Conservation (phyloP, 1,284 basidiomycete species). For the Marasmius sp. region DNA sequence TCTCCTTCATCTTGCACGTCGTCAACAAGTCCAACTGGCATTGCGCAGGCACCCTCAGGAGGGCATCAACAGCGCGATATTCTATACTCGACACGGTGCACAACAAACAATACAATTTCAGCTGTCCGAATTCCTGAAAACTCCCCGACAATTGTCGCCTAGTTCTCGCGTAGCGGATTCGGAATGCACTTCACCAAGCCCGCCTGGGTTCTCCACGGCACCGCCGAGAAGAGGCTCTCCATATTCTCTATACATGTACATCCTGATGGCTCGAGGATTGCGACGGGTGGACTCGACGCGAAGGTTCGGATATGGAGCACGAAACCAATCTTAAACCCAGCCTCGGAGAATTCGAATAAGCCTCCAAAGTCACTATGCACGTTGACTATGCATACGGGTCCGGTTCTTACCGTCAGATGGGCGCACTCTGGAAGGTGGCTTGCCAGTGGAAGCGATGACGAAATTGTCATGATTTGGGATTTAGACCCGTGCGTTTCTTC, state of each 20-base stretch:
- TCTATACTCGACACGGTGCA: too few relatives aligned
- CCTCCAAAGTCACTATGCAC: conserved; percentile 90
- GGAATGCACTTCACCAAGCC: conserved; percentile 76
- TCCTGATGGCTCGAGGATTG: conserved; percentile 93
- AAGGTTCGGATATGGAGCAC: conserved; percentile 99
- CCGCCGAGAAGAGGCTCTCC: conserved; percentile 69
- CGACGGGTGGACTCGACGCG: conserved; percentile 93
- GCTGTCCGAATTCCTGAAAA: too few relatives aligned
- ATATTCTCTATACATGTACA: conserved; percentile 95
- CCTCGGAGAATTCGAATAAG: conserved; percentile 70
- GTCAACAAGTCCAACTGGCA: too few relatives aligned
- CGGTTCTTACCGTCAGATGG: conserved; percentile 95
- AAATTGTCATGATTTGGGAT: conserved; percentile 96
- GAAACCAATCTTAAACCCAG: conserved; percentile 80
- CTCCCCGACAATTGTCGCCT: too few relatives aligned
- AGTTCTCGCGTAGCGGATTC: too few relatives aligned
- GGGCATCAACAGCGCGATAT: too few relatives aligned
- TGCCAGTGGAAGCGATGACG: conserved; percentile 96
- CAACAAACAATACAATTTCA: too few relatives aligned
- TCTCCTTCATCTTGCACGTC: too few relatives aligned
- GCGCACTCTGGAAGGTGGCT: conserved; percentile 92
- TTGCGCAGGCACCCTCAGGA: too few relatives aligned
- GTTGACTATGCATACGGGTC: conserved; percentile 91
- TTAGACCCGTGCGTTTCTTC: conserved; percentile 79
- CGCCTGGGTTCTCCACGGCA: conserved; percentile 70